phyloP scores from a whole-genome alignment of 805 yeast genomes.

The Ogataea degrootiae region DNA sequence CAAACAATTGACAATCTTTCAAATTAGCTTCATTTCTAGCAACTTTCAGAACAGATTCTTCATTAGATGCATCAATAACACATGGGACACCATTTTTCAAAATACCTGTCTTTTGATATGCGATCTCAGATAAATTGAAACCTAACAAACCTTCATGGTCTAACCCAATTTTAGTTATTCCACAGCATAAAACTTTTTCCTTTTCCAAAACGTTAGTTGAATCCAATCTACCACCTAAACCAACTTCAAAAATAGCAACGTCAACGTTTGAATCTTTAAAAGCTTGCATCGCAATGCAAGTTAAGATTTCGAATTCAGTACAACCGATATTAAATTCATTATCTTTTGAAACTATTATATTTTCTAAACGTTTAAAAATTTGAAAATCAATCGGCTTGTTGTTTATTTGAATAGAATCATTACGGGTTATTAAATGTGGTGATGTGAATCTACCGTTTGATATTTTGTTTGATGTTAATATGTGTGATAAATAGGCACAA shows the following conservation, averaged over 20 bases:
- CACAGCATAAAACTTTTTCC: conserved; percentile 49
- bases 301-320: conserved; percentile 82
- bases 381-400: conserved; percentile 46
- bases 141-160: conserved; percentile 86
- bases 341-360: conserved; percentile 39
- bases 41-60: conserved; percentile 41
- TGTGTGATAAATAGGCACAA: conserved; percentile 71
- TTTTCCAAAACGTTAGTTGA: conserved; percentile 72
- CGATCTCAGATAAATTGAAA: conserved; percentile 56
- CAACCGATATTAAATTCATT: conserved; percentile 47
- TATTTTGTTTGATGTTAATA: conserved; percentile 44
- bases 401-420: conserved; percentile 72
- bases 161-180: conserved; percentile 77
- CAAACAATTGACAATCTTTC: conserved; percentile 26
- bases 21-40: conserved; percentile 35
- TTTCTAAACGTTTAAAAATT: conserved; percentile 43
- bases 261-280: conserved; percentile 58
- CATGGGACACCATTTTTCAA: conserved; percentile 57
- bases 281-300: conserved; percentile 79
- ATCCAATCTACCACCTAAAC: conserved; percentile 85
- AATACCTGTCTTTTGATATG: conserved; percentile 83
- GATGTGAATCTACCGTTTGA: conserved; percentile 79
- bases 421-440: conserved; percentile 72
- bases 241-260: conserved; percentile 87
- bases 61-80: conserved; percentile 70